Evolutionary conservation across 2,329 filamentous ascomycete species (phyloP).

Genomic region (Xylaria sp.): DNA sequence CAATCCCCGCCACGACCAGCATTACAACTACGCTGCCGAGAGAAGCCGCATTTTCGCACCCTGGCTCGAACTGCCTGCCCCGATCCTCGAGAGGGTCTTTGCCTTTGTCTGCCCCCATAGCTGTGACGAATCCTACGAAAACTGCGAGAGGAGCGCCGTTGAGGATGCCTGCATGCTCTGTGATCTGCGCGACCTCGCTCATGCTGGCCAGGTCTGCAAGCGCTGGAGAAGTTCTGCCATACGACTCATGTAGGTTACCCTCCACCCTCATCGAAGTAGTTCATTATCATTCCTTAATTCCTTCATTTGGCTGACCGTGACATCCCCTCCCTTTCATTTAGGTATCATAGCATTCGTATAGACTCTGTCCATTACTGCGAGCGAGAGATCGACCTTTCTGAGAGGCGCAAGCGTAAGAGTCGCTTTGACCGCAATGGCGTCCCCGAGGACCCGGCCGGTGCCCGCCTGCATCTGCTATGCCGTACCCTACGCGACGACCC

Average conservation of each 20-base stretch:
- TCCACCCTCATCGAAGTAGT: not conserved
- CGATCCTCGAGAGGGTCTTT: conserved; percentile 82
- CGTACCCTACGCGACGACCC: conserved; percentile 83
- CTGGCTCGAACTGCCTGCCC: conserved; percentile 66
- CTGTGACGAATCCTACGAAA: conserved; percentile 79
- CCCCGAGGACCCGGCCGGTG: conserved; percentile 80
- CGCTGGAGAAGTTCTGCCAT: conserved; percentile 71
- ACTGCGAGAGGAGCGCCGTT: conserved; percentile 81
- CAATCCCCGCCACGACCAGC: conserved; percentile 42
- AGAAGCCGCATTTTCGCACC: conserved; percentile 43
- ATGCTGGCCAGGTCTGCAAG: conserved; percentile 78
- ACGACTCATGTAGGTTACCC: conserved; percentile 67
- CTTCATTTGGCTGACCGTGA: conserved; percentile 29
- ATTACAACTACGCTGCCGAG: conserved; percentile 41
- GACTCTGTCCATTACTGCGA: conserved; percentile 95
- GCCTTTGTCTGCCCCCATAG: conserved; percentile 84
- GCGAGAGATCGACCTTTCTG: conserved; percentile 82
- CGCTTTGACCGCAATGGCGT: conserved; percentile 81
- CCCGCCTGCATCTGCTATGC: conserved; percentile 80
- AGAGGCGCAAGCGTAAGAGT: conserved; percentile 78
- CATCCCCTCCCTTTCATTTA: conserved; percentile 51
- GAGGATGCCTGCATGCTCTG: conserved; percentile 92
- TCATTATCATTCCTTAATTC: conserved; percentile 1
- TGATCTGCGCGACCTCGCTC: conserved; percentile 86
- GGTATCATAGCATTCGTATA: conserved; percentile 90